Conservation (phyloP, 1,139 yeast genomes). For the Geotrichum reessii region DNA sequence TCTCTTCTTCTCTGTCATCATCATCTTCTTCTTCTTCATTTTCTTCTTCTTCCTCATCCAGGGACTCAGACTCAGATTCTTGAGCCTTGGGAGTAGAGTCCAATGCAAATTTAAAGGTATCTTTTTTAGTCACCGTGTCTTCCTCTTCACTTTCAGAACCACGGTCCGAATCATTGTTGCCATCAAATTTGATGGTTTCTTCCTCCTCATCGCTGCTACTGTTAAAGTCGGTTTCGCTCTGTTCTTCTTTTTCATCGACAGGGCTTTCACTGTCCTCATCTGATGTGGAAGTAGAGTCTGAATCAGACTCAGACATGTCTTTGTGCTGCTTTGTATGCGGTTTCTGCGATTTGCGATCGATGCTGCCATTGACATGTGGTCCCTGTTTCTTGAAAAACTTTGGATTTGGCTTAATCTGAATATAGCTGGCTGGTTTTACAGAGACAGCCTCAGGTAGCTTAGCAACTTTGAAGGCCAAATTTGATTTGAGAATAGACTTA, state of each 20-base stretch:
- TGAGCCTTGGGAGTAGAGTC: neutral
- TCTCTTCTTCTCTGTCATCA: slow-evolving; percentile 21
- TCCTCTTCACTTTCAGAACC: slow-evolving; percentile 1
- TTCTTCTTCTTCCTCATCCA: slow-evolving; percentile 17
- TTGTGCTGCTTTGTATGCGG: slow-evolving; percentile 1
- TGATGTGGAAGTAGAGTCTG: slow-evolving; percentile 1
- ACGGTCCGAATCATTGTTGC: neutral
- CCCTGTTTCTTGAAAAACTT: slow-evolving; percentile 1
- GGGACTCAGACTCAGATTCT: neutral
- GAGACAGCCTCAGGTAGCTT: slow-evolving; percentile 39
- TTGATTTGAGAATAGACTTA: slow-evolving; percentile 5
- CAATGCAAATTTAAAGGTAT: neutral
- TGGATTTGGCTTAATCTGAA: slow-evolving; percentile 23
- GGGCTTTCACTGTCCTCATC: slow-evolving; percentile 12
- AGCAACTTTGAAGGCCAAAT: slow-evolving; percentile 37
- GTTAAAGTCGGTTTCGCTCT: neutral
- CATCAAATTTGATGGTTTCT: slow-evolving; percentile 5
- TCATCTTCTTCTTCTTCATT: slow-evolving; percentile 35
- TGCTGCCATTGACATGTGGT: neutral
- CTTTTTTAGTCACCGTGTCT: neutral
- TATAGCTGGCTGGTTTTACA: slow-evolving; percentile 23
- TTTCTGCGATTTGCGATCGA: neutral
- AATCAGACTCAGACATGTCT: neutral
- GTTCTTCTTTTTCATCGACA: neutral
- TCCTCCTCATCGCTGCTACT: slow-evolving; percentile 20